Conservation (phyloP, 495 filamentous ascomycete genomes). For the Penicillium cinerascens region DNA sequence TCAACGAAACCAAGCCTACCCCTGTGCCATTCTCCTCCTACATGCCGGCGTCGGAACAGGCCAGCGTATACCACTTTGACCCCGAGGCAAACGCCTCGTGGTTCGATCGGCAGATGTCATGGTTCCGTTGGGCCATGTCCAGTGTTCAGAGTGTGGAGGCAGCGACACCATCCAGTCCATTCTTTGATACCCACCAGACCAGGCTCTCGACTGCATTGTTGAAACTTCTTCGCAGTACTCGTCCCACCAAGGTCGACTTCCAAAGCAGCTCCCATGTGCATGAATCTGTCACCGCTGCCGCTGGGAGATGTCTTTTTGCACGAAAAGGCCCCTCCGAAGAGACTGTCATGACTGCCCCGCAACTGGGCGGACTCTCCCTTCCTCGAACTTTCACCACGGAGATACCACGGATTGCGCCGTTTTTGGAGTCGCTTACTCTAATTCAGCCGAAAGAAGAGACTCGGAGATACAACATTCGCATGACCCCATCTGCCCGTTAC, state of each 20-base stretch:
- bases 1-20: constrained; percentile 14
- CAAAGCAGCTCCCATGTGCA: constrained; percentile 7
- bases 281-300: constrained; percentile 38
- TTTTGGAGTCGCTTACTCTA: constrained; percentile 26
- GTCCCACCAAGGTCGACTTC: background rate
- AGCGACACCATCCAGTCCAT: constrained; percentile 12
- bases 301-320: constrained; percentile 40
- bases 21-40: constrained; percentile 37
- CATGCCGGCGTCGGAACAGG: constrained; percentile 25
- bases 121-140: constrained; percentile 42
- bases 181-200: constrained; percentile 34
- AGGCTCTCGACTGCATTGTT: constrained; percentile 35
- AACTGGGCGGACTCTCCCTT: constrained; percentile 31
- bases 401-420: constrained; percentile 26
- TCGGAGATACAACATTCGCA: constrained; percentile 26
- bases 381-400: constrained; percentile 32
- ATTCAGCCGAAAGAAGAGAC: constrained; percentile 3
- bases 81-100: constrained; percentile 23
- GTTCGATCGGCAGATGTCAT: constrained; percentile 32
- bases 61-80: constrained; percentile 19
- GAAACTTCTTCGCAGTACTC: constrained; percentile 27
- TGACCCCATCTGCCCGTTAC: constrained; percentile 29
- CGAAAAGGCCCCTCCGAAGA: constrained; percentile 23
- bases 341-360: constrained; percentile 23
- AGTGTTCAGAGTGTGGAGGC: constrained; percentile 14